Evolutionary conservation across 2,329 filamentous ascomycete species (phyloP), one percentile per base, ranked within the genome.

Genomic region (Aspergillus fumigatus): DNA sequence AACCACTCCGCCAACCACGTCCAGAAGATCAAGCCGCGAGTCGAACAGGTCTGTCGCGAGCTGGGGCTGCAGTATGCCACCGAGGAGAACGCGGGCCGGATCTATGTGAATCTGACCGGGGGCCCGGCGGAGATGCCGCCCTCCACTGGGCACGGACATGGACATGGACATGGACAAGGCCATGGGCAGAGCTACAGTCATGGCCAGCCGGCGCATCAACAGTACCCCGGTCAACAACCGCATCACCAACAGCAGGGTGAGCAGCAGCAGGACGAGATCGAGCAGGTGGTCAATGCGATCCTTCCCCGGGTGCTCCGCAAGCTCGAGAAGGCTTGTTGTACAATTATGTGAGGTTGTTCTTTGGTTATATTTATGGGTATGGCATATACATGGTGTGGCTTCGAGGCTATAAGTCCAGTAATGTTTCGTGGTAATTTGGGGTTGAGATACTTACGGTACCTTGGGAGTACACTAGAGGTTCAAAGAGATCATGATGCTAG

Each of bases 1-100:
- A 94, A 95, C 73, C 94, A 99, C 77, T 90, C 86, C 51, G 79
- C 77, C 9, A 84, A 87, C 62, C 88, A 94, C 67, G 82, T 97
- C 25, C 91, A 96, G 75, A 97, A 94, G 80, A 87, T 99, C 74
- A 97, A 96, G 77, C 94, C 94, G n/a, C 83, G 89, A 59, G 91
- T 97, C 47, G 92, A 97, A 77, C 82, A 89, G 71, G 80, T 97
- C 50, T 96, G 93, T 74, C 83, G 80, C 50, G 88, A 97, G 71
- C 76, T 96, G 48, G 90, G 92, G 0, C 79, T 99, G 54, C 83
- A 92, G 66, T 97, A 89, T 74, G 77, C 82, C 55, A 95, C 91
- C 1, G 94, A 97, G 78, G 87, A 89, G 50, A 97, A 99, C 65
- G 88, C 88, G 8, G 94, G 94, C 0, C 80, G 92, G 17, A 92